A percentile compares a stretch with the other conserved stretches of the same genome.
Conservation (phyloP, 345 rosid species). For the Pelargonium nanum region DNA sequence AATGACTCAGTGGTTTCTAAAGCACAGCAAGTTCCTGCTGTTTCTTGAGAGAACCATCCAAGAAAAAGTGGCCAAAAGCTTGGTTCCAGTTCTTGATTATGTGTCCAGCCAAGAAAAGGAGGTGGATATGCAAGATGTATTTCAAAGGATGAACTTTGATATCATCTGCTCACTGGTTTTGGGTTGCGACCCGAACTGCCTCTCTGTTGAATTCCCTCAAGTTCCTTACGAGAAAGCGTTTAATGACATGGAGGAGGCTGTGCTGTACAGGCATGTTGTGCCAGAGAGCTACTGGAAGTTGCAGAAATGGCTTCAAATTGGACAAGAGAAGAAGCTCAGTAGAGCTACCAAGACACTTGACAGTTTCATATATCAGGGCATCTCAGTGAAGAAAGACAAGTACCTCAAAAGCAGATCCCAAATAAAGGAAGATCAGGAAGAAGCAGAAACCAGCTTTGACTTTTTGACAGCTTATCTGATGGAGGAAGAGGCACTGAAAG, state of each 20-base stretch:
- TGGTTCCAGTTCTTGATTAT: conserved; percentile 33
- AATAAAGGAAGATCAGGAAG: background rate
- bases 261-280: conserved; percentile 27
- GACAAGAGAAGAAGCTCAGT: conserved; percentile 27
- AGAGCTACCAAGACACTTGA: conserved; percentile 18
- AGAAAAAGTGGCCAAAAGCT: conserved; percentile 26
- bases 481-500: conserved; percentile 1
- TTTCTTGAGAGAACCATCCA: conserved; percentile 15
- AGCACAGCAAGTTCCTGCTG: conserved; percentile 14
- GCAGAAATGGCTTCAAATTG: conserved; percentile 28
- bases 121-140: conserved; percentile 33
- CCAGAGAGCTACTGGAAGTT: conserved; percentile 36
- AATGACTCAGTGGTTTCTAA: conserved; percentile 20
- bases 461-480: conserved; percentile 27
- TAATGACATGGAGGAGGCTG: conserved; percentile 27
- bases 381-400: conserved; percentile 19
- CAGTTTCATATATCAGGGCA: conserved; percentile 8
- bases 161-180: conserved; percentile 22
- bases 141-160: conserved; percentile 40
- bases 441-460: conserved; percentile 14
- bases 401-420: background rate
- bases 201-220: conserved; percentile 23
- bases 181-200: conserved; percentile 31
- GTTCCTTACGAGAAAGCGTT: conserved; percentile 21
- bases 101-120: conserved; percentile 12